phyloP scores from a whole-genome alignment of 805 yeast genomes.

The Teunomyces pallodes region DNA sequence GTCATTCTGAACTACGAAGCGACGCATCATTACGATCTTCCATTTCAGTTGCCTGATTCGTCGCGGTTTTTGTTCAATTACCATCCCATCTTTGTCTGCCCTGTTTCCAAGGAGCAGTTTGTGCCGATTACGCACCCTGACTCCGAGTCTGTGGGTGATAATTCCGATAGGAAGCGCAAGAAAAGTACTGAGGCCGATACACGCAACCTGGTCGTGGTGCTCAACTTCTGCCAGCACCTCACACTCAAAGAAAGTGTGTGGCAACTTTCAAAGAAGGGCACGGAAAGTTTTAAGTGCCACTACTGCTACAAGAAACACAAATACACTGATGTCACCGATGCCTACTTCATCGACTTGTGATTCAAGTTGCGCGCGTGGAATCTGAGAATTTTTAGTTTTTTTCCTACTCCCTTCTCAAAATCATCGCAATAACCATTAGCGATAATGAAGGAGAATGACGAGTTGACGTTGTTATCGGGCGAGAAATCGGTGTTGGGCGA shows the following conservation, averaged over 20 bases:
- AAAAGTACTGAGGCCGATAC: constrained; percentile 21
- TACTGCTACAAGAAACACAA: constrained; percentile 45
- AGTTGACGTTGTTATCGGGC: constrained; percentile 1
- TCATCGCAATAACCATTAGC: neutral
- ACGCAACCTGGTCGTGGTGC: constrained; percentile 30
- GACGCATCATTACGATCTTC: constrained; percentile 30
- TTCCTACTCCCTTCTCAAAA: neutral
- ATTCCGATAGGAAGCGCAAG: constrained; percentile 12
- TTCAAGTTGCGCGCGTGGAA: neutral
- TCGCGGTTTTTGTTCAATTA: constrained; percentile 38
- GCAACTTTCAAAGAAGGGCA: constrained; percentile 37
- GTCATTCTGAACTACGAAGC: constrained; percentile 1
- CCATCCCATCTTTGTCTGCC: constrained; percentile 47
- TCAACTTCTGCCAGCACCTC: constrained; percentile 40
- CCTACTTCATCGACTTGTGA: constrained; percentile 37
- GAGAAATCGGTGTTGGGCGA: constrained; percentile 50
- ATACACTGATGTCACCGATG: constrained; percentile 38
- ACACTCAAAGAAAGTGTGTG: constrained; percentile 42
- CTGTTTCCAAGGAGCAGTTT: constrained; percentile 43
- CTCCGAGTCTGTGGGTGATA: neutral
- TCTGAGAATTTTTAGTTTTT: neutral
- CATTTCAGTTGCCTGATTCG: constrained; percentile 41
- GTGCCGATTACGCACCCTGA: constrained; percentile 27
- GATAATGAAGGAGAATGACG: constrained; percentile 2
- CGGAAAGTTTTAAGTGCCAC: constrained; percentile 42